Conservation (phyloP, 805 yeast genomes). For the Maudiozyma barnettii region DNA sequence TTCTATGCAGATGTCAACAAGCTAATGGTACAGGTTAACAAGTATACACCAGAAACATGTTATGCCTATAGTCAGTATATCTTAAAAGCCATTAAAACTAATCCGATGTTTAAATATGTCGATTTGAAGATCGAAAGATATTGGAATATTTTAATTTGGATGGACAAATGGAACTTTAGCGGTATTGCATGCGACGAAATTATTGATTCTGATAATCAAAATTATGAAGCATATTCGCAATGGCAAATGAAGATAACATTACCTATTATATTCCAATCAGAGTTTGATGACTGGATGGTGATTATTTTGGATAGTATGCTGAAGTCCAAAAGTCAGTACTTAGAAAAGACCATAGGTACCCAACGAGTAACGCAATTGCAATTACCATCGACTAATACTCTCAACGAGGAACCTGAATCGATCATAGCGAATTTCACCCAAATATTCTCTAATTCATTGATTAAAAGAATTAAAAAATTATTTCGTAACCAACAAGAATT, state of each 20-base stretch:
- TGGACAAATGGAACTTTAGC: constrained; percentile 82
- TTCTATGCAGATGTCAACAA: constrained; percentile 75
- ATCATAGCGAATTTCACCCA: constrained; percentile 42
- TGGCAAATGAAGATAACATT: constrained; percentile 77
- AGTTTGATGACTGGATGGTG: constrained; percentile 80
- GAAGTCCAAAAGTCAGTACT: constrained; percentile 37
- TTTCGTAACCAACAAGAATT: constrained; percentile 64
- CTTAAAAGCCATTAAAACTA: constrained; percentile 65
- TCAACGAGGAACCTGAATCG: constrained; percentile 30
- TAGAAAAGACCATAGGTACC: constrained; percentile 33
- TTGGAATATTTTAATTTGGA: constrained; percentile 94
- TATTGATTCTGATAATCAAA: constrained; percentile 31
- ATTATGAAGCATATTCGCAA: constrained; percentile 37
- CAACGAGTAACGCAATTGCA: constrained; percentile 64
- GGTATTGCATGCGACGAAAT: constrained; percentile 48
- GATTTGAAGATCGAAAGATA: constrained; percentile 66
- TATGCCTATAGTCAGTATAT: constrained; percentile 85
- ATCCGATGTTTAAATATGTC: constrained; percentile 72
- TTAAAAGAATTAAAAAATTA: constrained; percentile 56
- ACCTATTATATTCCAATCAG: constrained; percentile 67
- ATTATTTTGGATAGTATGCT: constrained; percentile 64
- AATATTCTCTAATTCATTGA: constrained; percentile 51
- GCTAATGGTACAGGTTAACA: constrained; percentile 61
- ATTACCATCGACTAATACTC: constrained; percentile 33
- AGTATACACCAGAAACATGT: constrained; percentile 73